A percentile compares a stretch with the other conserved stretches of the same genome.
Conservation (phyloP, 768 basidiomycete species). For the Plicaturopsis crispa region DNA sequence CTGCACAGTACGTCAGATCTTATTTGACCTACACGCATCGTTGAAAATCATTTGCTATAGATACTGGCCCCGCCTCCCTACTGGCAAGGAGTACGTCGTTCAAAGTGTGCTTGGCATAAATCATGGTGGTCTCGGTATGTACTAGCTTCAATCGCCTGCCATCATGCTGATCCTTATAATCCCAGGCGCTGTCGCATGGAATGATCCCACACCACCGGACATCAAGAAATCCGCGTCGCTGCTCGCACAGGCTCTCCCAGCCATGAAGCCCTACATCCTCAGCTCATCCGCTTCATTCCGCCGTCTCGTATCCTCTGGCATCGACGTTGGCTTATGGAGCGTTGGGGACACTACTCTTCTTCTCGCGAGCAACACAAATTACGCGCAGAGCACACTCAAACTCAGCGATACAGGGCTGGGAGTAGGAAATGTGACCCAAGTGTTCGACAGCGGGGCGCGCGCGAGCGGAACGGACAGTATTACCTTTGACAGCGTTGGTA, state of each 20-base stretch:
- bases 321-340: slow-evolving; percentile 27
- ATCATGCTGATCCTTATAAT: neutral
- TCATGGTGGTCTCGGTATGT: slow-evolving; percentile 56
- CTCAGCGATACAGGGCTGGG: too few species aligned
- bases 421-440: slow-evolving; percentile 15
- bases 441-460: slow-evolving; percentile 28
- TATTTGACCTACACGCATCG: neutral
- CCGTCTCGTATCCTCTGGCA: slow-evolving; percentile 11
- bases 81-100: slow-evolving; percentile 63
- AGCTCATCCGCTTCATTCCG: slow-evolving; percentile 17
- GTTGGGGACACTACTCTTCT: slow-evolving; percentile 21
- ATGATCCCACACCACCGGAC: slow-evolving; percentile 30
- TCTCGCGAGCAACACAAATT: slow-evolving; percentile 25
- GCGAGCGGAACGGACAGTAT: slow-evolving; percentile 18
- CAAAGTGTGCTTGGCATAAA: slow-evolving; percentile 59
- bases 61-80: slow-evolving; percentile 59
- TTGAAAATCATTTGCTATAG: slow-evolving; percentile 19
- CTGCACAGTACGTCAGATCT: slow-evolving; percentile 20
- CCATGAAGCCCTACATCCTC: slow-evolving; percentile 21
- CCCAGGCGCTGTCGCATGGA: slow-evolving; percentile 29
- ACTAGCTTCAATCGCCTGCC: neutral
- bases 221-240: slow-evolving; percentile 27
- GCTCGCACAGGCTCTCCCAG: slow-evolving; percentile 22
- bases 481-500: slow-evolving; percentile 30
- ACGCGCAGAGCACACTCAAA: too few species aligned